Base-by-base conservation (phyloP, 176 grass and related monocot genomes). In the Luzula sylvatica region DNA sequence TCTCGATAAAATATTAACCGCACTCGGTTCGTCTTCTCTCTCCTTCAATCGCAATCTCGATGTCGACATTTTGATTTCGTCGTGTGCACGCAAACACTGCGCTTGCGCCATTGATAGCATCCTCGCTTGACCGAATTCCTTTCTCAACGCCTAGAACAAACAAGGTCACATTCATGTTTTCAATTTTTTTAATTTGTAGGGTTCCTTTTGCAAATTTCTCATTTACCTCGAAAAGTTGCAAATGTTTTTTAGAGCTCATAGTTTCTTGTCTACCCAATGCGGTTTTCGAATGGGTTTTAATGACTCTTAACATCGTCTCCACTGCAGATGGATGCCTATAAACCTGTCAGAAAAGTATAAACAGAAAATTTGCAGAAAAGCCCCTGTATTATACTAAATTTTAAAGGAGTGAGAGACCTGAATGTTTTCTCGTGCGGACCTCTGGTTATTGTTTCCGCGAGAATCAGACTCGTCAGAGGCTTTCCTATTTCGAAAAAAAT, bases 11-110 rank as follows among this genome's bases (percentile, higher is more conserved):
- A 96, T 84, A 79, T 88, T 85, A 30, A 67, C 71, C 59, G 70
- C 74, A 40, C 48, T 81, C 25, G 77, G 53, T 19, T 78, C 84
- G 63, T 88, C 77, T n/a, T 86, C 71, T 38, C 58, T 71, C 64
- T 75, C 73, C 70, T 82, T 95, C 53, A 95, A 81, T 43, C 76
- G 53, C 58, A 95, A 51, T 55, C 83, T 67, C 46, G 83, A 73
- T 47, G 79, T 72, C 69, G 83, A 88, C 90, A 95, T 95, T 74
- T 88, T 88, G 50, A 95, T 88, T 73, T 88, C 90, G 23, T 95
- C 80, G 66, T 86, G 64, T 47, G 84, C 90, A 51, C 83, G 80
- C 58, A 95, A 54, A 58, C 82, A 78, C 53, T 95, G 83, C 44
- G 65, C 73, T 65, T 81, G 90, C 72, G 77, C 74, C 52, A 78